Conservation (phyloP, 495 filamentous ascomycete genomes). For the Penicillium robsamsonii region DNA sequence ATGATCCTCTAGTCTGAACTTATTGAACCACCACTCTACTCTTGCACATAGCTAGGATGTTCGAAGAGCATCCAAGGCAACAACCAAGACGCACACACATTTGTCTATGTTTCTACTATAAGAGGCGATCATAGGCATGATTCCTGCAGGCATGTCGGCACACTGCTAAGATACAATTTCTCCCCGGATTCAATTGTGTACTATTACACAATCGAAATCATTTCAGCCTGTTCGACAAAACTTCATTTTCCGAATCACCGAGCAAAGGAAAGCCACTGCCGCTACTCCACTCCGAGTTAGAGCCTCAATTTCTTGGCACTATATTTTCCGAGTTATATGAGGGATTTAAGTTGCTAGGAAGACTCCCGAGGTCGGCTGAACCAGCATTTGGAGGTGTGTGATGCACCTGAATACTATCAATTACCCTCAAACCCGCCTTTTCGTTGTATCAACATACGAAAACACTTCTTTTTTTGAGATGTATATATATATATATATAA, state of each 20-base stretch:
- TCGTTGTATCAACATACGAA: neutral
- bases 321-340: neutral
- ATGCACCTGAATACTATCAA: neutral
- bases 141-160: neutral
- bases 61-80: neutral
- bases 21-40: neutral
- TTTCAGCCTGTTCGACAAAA: neutral
- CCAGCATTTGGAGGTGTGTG: neutral
- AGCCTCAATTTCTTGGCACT: neutral
- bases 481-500: neutral
- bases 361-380: neutral
- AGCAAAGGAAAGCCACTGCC: neutral
- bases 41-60: neutral
- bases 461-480: neutral
- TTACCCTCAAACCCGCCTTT: neutral
- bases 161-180: neutral
- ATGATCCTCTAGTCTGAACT: conserved; percentile 16
- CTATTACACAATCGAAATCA: neutral
- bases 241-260: neutral
- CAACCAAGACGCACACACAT: too few relatives aligned
- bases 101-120: neutral
- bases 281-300: neutral
- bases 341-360: neutral
- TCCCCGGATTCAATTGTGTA: neutral
- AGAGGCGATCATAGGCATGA: neutral